Conservation (phyloP, 1,284 basidiomycete species). For the Ceratobasidium theobromae region DNA sequence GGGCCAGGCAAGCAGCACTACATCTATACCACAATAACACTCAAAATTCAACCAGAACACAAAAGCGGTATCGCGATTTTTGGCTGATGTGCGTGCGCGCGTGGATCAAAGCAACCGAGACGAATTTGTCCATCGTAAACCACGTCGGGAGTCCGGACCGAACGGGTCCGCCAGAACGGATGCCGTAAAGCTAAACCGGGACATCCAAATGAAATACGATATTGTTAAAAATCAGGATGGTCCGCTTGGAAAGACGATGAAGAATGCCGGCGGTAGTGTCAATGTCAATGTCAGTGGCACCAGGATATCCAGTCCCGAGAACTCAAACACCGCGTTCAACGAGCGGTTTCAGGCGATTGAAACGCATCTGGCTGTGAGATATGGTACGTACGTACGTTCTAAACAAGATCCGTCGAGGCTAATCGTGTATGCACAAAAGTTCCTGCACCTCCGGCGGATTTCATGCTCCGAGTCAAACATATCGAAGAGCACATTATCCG, state of each 20-base stretch:
- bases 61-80: conserved; percentile 66
- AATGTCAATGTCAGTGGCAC: too few species aligned
- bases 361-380: conserved; percentile 65
- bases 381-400: conserved; percentile 51
- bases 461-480: conserved; percentile 63
- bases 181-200: conserved; percentile 66
- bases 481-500: conserved; percentile 72
- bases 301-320: too few species aligned
- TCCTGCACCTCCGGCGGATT: conserved; percentile 62
- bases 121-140: conserved; percentile 67
- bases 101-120: conserved; percentile 72
- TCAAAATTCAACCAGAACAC: conserved; percentile 49
- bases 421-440: conserved; percentile 49
- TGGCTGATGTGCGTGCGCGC: conserved; percentile 64
- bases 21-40: not conserved
- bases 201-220: conserved; percentile 78
- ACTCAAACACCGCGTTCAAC: conserved; percentile 49
- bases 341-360: conserved; percentile 66
- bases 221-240: conserved; percentile 78
- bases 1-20: conserved; percentile 57
- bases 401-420: conserved; percentile 3
- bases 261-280: too few species aligned
- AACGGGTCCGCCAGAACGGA: conserved; percentile 67
- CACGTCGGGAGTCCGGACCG: conserved; percentile 40
- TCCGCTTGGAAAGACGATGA: conserved; percentile 51